phyloP scores from a whole-genome alignment of 495 filamentous ascomycete genomes.

The Tetracladium setigerum region DNA sequence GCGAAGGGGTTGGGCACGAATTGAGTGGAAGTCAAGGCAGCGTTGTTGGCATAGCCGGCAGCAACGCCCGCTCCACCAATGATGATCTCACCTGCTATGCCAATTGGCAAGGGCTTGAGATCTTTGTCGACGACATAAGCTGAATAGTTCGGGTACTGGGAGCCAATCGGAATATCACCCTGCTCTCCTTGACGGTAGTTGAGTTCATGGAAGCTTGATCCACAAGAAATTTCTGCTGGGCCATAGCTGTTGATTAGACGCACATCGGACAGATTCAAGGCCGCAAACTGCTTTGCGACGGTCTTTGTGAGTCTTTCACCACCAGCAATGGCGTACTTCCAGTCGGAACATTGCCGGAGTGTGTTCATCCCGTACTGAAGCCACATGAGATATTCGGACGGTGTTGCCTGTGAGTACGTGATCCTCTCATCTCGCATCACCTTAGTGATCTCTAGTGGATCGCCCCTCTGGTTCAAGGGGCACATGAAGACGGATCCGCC shows the following conservation, averaged over 20 bases:
- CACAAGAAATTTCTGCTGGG: conserved; percentile 17
- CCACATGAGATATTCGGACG: conserved; percentile 19
- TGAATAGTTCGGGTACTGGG: conserved; percentile 30
- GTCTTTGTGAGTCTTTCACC: conserved; percentile 3
- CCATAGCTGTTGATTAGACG: conserved; percentile 19
- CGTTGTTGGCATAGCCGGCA: conserved; percentile 31
- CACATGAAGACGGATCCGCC: conserved; percentile 8
- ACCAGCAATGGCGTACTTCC: conserved; percentile 3
- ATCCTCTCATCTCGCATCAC: conserved; percentile 13
- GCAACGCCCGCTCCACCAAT: conserved; percentile 35
- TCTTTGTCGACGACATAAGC: conserved; percentile 36
- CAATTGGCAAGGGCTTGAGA: conserved; percentile 27
- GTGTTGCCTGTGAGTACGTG: conserved; percentile 14
- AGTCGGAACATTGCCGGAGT: not conserved
- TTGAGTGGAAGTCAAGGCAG: conserved; percentile 19
- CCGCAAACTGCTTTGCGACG: not conserved
- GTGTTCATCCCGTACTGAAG: conserved; percentile 9
- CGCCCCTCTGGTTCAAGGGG: not conserved
- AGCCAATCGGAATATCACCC: conserved; percentile 22
- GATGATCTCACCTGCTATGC: conserved; percentile 33
- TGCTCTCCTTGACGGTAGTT: not conserved
- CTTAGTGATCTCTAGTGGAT: conserved; percentile 7
- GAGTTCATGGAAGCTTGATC: not conserved
- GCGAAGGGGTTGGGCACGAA: conserved; percentile 29
- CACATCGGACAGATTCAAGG: not conserved